Conservation (phyloP, 2,329 filamentous ascomycete genomes). For the Cladosporium sp. region DNA sequence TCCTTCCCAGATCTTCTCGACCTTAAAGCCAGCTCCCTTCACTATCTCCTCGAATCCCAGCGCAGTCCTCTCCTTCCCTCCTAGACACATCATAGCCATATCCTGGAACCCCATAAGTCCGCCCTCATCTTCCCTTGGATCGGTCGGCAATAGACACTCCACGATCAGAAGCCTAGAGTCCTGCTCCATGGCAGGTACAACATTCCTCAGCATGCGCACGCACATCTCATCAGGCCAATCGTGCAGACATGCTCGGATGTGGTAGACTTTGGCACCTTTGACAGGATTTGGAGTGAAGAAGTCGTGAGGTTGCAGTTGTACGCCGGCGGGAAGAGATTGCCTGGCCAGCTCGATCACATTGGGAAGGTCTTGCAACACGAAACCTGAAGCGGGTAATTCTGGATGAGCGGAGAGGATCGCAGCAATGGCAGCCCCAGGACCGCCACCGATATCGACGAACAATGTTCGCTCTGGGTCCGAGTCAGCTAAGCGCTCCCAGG, state of each 20-base stretch:
- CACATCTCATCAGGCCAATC: slow-evolving; percentile 25
- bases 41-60: not conserved
- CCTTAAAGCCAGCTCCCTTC: not conserved
- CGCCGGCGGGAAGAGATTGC: not conserved
- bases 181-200: not conserved
- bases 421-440: slow-evolving; percentile 20
- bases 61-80: slow-evolving; percentile 1
- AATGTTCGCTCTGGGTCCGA: not conserved
- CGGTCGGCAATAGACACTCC: not conserved
- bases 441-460: slow-evolving; percentile 28
- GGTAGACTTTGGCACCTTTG: slow-evolving; percentile 24
- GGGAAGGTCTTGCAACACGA: slow-evolving; percentile 27
- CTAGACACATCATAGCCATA: slow-evolving; percentile 3
- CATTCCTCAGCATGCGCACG: slow-evolving; percentile 18
- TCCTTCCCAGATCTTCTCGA: slow-evolving; percentile 5
- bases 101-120: slow-evolving; percentile 4
- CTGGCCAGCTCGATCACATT: slow-evolving; percentile 16
- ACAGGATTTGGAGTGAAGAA: slow-evolving; percentile 26
- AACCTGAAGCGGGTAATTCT: slow-evolving; percentile 14
- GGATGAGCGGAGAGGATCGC: slow-evolving; percentile 17
- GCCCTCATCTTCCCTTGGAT: not conserved
- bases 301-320: slow-evolving; percentile 17
- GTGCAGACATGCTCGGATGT: slow-evolving; percentile 23
- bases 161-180: slow-evolving; percentile 1
- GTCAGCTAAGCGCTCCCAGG: slow-evolving; percentile 2